Evolutionary conservation across 2,329 filamentous ascomycete species (phyloP).

Genomic region (Aaosphaeria arxii): DNA sequence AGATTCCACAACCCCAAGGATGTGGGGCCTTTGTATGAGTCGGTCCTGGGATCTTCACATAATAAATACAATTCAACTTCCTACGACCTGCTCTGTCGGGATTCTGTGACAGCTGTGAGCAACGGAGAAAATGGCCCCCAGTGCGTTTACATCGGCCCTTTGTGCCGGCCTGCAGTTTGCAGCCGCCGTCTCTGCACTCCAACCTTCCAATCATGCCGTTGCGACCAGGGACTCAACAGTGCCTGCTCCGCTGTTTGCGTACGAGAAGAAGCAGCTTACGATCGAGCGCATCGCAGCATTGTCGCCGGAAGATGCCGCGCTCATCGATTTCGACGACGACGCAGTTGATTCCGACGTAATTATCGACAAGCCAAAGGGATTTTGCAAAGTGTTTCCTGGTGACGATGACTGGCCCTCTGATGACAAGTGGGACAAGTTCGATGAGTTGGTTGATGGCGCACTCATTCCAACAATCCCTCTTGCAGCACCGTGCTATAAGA

Average conservation of each 20-base stretch:
- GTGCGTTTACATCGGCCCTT: no score
- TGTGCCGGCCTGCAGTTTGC: no score
- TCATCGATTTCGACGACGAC: slow-evolving; percentile 8
- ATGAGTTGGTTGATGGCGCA: slow-evolving; percentile 28
- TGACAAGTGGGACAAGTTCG: slow-evolving; percentile 23
- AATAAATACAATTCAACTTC: no score
- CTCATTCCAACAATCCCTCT: slow-evolving; percentile 32
- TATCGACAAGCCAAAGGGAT: not conserved
- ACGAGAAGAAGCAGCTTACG: slow-evolving; percentile 8
- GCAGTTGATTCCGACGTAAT: slow-evolving; percentile 1
- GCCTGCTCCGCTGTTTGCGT: slow-evolving; percentile 4
- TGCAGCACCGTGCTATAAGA: slow-evolving; percentile 27
- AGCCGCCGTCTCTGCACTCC: no score
- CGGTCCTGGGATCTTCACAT: no score
- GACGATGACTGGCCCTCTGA: slow-evolving; percentile 3
- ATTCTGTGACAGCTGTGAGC: no score
- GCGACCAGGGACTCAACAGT: no score
- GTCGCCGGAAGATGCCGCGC: slow-evolving; percentile 2
- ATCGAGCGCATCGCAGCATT: slow-evolving; percentile 3
- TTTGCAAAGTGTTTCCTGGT: slow-evolving; percentile 3
- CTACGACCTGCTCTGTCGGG: no score
- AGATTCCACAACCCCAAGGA: not conserved
- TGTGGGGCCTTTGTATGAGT: not conserved
- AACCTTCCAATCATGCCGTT: no score
- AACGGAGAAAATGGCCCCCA: no score